Evolutionary conservation across 1,139 yeast genomes (phyloP), one percentile per base, ranked within the genome.

Genomic region (Geotrichum bryndzae): DNA sequence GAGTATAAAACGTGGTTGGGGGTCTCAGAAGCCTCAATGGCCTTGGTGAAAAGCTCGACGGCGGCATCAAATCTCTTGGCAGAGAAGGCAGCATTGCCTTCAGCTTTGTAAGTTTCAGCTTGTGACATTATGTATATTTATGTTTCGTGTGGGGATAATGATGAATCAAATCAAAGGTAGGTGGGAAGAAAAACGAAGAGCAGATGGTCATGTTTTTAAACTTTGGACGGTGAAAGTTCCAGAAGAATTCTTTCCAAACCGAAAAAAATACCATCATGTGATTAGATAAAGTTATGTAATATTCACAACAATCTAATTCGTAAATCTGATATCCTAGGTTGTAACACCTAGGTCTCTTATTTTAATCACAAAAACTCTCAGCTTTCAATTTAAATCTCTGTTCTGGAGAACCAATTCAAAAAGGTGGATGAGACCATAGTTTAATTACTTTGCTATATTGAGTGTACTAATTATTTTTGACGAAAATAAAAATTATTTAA

Each of bases 1-100:
- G 97, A 90, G 73, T 80, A 91, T 63, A 94, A 81, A 29, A 94
- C 97, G 74, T 92, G 97, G 74, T 90, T 91, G 67, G 97, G 96
- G 15, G 80, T 69, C 56, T 85, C 78, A 0, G 96, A 86, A n/a
- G 84, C 90, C 56, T 85, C 94, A 71, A 94, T 94, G 53, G 98
- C 99, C 75, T 89, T 82, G 45, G 94, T 78, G 77, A 94, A 94
- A 65, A 78, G 76, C 57, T 87, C 96, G 65, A 88, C 84, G 58
- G 99, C 98, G 69, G 85, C 82, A 22, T 80, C 77, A 73, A 85
- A 94, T 60, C 92, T 90, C 76, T 94, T 92, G 63, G 91, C 90
- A 53, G 91, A 85, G 74, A 94, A 94, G 60, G 92, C 94, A 68
- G 90, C 88, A 79, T 94, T 94, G 70, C 98, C 99, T 76, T 88